Conservation (phyloP, 1,284 basidiomycete genomes). For the Ustilago trichophora region DNA sequence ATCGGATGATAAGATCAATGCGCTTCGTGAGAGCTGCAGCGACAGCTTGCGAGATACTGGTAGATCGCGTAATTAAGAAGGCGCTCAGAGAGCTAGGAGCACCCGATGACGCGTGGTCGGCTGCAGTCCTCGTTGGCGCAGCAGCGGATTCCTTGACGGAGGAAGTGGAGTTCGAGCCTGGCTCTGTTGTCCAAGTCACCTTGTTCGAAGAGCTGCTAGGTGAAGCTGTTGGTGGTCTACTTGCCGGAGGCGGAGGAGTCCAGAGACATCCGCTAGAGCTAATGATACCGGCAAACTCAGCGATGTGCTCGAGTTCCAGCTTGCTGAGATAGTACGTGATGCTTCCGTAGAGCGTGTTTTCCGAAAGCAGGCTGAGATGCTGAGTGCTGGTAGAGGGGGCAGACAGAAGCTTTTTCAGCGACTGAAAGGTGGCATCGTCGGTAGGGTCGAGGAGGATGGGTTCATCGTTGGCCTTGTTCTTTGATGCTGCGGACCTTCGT, state of each 20-base stretch:
- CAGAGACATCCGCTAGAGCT: constrained; percentile 55
- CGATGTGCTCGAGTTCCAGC: constrained; percentile 47
- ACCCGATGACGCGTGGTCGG: background rate
- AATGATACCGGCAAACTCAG: constrained; percentile 51
- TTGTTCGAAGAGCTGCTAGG: constrained; percentile 4
- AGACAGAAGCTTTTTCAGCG: constrained; percentile 54
- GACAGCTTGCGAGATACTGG: constrained; percentile 45
- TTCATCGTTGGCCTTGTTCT: constrained; percentile 13
- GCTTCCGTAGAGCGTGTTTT: constrained; percentile 55
- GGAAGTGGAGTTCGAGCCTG: constrained; percentile 5
- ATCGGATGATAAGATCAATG: constrained; percentile 47
- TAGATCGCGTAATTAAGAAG: constrained; percentile 43
- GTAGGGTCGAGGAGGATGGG: constrained; percentile 40
- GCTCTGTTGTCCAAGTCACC: constrained; percentile 36
- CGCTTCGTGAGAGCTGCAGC: constrained; percentile 51
- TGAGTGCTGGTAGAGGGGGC: constrained; percentile 54
- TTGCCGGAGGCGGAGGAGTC: constrained; percentile 33
- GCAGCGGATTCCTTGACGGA: background rate
- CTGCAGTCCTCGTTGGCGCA: background rate
- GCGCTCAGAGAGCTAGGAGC: constrained; percentile 17
- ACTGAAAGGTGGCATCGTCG: constrained; percentile 55
- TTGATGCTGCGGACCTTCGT: background rate
- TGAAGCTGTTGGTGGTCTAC: constrained; percentile 2
- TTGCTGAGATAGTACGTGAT: constrained; percentile 59
- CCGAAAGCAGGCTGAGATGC: constrained; percentile 55